Conservation (phyloP, 257 asterid species). For the Penstemon eatonii region DNA sequence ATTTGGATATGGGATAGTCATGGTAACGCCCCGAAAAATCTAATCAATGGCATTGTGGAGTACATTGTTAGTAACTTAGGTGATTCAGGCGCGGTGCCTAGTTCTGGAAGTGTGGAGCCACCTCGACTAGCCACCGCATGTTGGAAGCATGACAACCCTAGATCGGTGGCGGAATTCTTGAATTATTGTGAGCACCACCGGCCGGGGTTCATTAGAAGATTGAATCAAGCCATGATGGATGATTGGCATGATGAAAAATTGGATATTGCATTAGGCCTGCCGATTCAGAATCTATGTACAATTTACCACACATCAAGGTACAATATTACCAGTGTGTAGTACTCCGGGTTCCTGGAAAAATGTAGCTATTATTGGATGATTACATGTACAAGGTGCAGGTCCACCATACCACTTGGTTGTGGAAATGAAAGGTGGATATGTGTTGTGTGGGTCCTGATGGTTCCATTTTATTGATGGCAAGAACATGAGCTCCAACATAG, state of each 20-base stretch:
- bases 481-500: too few relatives aligned
- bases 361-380: too few relatives aligned
- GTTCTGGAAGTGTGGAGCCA: background rate
- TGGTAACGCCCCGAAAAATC: constrained; percentile 38
- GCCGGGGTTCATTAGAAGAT: constrained; percentile 57
- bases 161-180: constrained; percentile 47
- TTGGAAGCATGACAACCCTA: constrained; percentile 35
- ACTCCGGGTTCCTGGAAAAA: background rate
- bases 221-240: constrained; percentile 58
- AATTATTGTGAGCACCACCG: constrained; percentile 39
- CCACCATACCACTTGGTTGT: too few relatives aligned
- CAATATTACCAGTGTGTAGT: constrained; percentile 34
- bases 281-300: constrained; percentile 39
- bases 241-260: constrained; percentile 53
- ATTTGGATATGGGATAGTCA: constrained; percentile 63
- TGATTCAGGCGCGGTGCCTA: background rate
- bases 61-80: constrained; percentile 29
- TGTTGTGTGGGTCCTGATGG: too few relatives aligned
- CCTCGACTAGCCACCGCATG: background rate
- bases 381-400: too few relatives aligned
- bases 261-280: constrained; percentile 44
- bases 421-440: too few relatives aligned
- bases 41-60: constrained; percentile 58
- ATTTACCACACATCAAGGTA: constrained; percentile 33
- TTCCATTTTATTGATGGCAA: too few relatives aligned